A percentile compares a stretch with the other conserved stretches of the same genome.
These are phyloP conservation scores for Citrus sp. DNA, from an alignment of 345 rosid species.

Conservation along the genomic window DNA sequence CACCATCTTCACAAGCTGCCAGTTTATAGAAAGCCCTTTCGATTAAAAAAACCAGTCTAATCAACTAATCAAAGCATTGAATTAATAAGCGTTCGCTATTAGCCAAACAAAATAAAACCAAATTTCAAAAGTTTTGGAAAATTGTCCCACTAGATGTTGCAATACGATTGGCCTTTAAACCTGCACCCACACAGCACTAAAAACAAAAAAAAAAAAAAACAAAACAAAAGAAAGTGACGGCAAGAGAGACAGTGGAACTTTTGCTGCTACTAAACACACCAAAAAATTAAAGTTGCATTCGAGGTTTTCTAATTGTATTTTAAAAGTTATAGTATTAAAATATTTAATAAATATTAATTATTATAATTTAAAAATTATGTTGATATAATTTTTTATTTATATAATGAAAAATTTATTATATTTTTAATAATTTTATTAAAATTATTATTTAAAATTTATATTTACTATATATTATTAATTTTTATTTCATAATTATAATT, in stretches of 20 bases:
- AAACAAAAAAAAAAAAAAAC: too few relatives aligned
- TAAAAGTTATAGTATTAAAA: too few relatives aligned
- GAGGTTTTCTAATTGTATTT: rapidly evolving
- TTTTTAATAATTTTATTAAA: too few relatives aligned
- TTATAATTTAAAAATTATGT: too few relatives aligned
- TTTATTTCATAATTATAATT: too few relatives aligned
- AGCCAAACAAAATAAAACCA: neutral
- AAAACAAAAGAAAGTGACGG: neutral
- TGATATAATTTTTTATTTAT: too few relatives aligned
- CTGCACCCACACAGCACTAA: neutral
- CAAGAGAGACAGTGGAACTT: slow-evolving; percentile 15
- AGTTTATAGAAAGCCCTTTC: neutral
- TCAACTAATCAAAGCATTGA: neutral
- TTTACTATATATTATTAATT: too few relatives aligned
- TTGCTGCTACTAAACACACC: neutral
- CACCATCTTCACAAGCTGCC: neutral
- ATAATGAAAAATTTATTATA: too few relatives aligned
- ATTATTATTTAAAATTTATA: too few relatives aligned
- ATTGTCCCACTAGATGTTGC: slow-evolving; percentile 2
- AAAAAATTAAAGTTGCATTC: rapidly evolving
- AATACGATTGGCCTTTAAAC: neutral
- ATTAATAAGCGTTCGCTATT: neutral
- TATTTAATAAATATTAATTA: too few relatives aligned
- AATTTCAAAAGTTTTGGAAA: slow-evolving; percentile 8
- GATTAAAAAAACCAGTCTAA: neutral